Evolutionary conservation across 1,284 basidiomycete genomes (phyloP).

Genomic region (Rhodotorula sp.): DNA sequence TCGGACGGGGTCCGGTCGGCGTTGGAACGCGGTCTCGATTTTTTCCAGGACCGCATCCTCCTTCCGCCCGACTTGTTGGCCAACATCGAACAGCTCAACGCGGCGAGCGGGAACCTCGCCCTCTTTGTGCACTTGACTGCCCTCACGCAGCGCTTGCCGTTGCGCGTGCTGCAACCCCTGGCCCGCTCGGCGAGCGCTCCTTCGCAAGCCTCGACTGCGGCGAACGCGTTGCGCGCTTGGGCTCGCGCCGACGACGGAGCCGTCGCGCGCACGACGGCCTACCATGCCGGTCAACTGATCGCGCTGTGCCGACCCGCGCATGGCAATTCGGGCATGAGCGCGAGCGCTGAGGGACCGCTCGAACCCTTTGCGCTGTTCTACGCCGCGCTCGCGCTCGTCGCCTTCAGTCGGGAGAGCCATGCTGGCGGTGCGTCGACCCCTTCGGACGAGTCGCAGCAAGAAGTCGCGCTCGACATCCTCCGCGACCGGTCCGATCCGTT

Average conservation of each 20-base stretch:
- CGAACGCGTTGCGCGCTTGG: slow-evolving; percentile 21
- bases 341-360: slow-evolving; percentile 27
- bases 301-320: slow-evolving; percentile 22
- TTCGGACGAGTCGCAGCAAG: background rate
- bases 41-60: slow-evolving; percentile 35
- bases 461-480: slow-evolving; percentile 29
- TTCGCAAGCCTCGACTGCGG: background rate
- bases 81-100: slow-evolving; percentile 12
- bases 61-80: slow-evolving; percentile 36
- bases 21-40: slow-evolving; percentile 29
- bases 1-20: slow-evolving; percentile 10
- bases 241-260: slow-evolving; percentile 16
- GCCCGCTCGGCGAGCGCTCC: slow-evolving; percentile 21
- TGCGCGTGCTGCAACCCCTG: slow-evolving; percentile 32
- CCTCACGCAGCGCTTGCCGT: slow-evolving; percentile 21
- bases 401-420: slow-evolving; percentile 18
- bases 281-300: slow-evolving; percentile 38
- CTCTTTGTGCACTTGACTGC: slow-evolving; percentile 35
- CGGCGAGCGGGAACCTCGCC: slow-evolving; percentile 21
- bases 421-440: too few relatives aligned
- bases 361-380: slow-evolving; percentile 40
- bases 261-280: slow-evolving; percentile 28
- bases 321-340: background rate
- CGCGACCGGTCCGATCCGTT: slow-evolving; percentile 22
- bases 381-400: slow-evolving; percentile 30